Base-by-base conservation (phyloP, 2,329 filamentous ascomycete species). In the Penicillium italicum region DNA sequence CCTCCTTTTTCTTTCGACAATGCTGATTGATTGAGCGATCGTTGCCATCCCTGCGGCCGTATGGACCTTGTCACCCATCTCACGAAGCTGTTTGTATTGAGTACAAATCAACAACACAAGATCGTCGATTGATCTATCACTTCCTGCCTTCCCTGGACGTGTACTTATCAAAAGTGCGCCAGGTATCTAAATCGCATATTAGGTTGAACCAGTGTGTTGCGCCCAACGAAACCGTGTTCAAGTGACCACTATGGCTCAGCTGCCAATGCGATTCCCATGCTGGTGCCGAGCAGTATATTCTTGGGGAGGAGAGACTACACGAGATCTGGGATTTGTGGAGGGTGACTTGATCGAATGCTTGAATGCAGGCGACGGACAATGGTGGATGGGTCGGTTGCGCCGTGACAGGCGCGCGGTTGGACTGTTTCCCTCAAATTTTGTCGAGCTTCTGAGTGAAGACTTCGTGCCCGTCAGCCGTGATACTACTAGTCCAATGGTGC, bases 311-410 rank as follows among this genome's bases (percentile, higher is more conserved):
- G 91, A 96, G 86, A 93, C 89, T 24, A 96, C 96, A 79, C 86
- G 89, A 73, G 94, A 99, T 72, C 82, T 99, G 55, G 94, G 94
- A 16, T 99, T 99, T 75, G 89, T 99, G 65, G 94, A 99, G 75
- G 94, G 94, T 61, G 94, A 99, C 75, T 77, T 99, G 63, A 99
- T 99, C 72, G 94, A 99, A 83, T 97, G 93, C 70, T 81, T 99
- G 50, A 99, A 99, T 73, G 94, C 94, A 20, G 94, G 94, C 61
- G 94, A 99, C 76, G 94, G 94, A 50, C 92, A 90, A 44, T 99
- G 94, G 94, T 99, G 94, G 94, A 96, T 92, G 76, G 94, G 94
- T 45, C 85, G 93, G 61, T 77, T 99, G 70, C 90, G 87, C 70
- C 85, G 94, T 65, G 94, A 99, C 76, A 88, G 89, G 73, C 86